These are phyloP conservation scores for Thelonectria rubi DNA, from an alignment of 2,329 filamentous ascomycete species.

Conservation along the genomic window DNA sequence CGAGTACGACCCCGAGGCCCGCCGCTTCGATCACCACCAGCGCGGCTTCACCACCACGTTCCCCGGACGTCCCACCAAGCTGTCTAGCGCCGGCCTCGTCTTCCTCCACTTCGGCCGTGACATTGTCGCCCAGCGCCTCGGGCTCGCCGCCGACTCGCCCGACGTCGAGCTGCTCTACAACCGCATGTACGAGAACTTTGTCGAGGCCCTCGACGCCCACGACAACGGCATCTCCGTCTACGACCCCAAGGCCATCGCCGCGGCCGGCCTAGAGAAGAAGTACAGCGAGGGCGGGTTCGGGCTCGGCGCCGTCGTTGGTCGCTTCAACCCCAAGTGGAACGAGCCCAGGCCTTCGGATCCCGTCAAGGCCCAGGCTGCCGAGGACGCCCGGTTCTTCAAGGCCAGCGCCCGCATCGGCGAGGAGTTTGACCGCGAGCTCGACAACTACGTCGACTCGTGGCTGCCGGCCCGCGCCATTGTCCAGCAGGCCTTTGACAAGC, in stretches of 20 bases:
- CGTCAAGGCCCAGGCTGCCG: constrained; percentile 70
- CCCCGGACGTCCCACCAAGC: constrained; percentile 83
- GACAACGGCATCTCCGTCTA: constrained; percentile 93
- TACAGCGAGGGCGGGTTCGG: constrained; percentile 86
- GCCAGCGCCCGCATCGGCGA: constrained; percentile 88
- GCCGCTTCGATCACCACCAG: constrained; percentile 98
- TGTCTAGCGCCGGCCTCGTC: constrained; percentile 91
- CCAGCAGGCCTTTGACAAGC: constrained; percentile 75
- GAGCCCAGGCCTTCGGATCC: constrained; percentile 65
- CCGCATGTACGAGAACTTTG: constrained; percentile 91
- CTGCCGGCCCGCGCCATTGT: constrained; percentile 86
- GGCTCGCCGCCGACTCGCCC: constrained; percentile 65
- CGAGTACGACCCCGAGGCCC: constrained; percentile 79
- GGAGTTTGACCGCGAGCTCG: constrained; percentile 83
- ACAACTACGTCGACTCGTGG: constrained; percentile 81
- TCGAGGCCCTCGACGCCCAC: constrained; percentile 96
- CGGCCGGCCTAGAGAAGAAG: constrained; percentile 80
- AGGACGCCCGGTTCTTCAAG: constrained; percentile 80
- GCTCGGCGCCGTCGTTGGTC: constrained; percentile 83
- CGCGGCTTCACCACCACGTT: constrained; percentile 88
- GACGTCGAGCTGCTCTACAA: constrained; percentile 81
- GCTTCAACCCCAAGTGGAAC: constrained; percentile 85
- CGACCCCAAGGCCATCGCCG: constrained; percentile 73
- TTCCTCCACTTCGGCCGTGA: constrained; percentile 94
- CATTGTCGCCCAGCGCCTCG: constrained; percentile 72